Conservation (phyloP, 768 basidiomycete species). For the Hypholoma fasciculare region DNA sequence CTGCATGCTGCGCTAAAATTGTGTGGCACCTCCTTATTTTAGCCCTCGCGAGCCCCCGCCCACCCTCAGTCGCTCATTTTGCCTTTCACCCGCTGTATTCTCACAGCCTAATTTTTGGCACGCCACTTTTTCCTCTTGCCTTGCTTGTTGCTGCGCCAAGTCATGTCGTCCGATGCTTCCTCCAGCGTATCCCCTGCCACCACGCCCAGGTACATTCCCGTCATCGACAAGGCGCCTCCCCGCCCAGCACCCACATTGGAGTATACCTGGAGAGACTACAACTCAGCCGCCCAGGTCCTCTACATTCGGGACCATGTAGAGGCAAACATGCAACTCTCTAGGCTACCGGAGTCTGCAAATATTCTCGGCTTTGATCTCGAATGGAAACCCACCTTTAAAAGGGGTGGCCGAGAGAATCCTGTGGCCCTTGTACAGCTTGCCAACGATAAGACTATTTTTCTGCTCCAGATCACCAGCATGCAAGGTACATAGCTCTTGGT, state of each 20-base stretch:
- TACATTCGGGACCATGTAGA: constrained; percentile 35
- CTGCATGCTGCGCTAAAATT: constrained; percentile 24
- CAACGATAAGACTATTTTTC: constrained; percentile 49
- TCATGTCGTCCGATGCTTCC: neutral
- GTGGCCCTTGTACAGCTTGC: constrained; percentile 78
- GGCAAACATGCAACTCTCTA: constrained; percentile 31
- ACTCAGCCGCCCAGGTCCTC: constrained; percentile 27
- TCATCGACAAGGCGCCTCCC: constrained; percentile 20
- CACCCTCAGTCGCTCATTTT: constrained; percentile 19
- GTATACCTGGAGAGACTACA: constrained; percentile 38
- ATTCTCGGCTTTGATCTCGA: constrained; percentile 76
- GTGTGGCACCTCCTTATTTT: constrained; percentile 5
- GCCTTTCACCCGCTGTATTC: constrained; percentile 5
- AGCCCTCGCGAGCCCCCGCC: constrained; percentile 16
- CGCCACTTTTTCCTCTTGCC: neutral
- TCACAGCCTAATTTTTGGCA: constrained; percentile 1
- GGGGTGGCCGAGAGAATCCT: constrained; percentile 58
- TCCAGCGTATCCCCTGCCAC: neutral
- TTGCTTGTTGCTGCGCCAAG: neutral
- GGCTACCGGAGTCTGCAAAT: constrained; percentile 30
- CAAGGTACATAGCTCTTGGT: constrained; percentile 24
- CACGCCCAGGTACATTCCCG: neutral
- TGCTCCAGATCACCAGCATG: constrained; percentile 71
- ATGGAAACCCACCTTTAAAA: constrained; percentile 66
- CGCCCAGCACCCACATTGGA: constrained; percentile 30